Percentiles rank a stretch among this genome's conserved stretches.
Evolutionary conservation across 495 filamentous ascomycete species (phyloP).

Genomic region (Rhypophila decipiens): DNA sequence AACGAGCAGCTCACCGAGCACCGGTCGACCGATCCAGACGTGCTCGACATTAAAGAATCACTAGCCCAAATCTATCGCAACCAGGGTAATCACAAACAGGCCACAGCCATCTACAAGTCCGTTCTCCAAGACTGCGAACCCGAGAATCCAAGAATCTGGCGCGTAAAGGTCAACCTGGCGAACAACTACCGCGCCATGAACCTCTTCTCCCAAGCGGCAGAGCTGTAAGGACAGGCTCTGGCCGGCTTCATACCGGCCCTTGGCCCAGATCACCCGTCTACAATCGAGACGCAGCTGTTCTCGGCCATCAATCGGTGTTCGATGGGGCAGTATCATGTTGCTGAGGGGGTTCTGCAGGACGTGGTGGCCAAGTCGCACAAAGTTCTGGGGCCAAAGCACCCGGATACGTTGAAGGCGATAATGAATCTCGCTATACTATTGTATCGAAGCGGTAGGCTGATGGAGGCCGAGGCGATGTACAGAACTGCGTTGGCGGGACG

Average conservation of each 20-base stretch:
- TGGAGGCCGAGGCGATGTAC: neutral
- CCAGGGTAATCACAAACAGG: neutral
- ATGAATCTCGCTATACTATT: neutral
- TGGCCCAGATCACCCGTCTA: neutral
- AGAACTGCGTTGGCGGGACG: neutral
- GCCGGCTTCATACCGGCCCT: neutral
- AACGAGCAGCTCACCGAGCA: neutral
- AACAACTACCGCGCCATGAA: neutral
- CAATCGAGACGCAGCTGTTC: neutral
- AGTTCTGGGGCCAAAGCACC: neutral
- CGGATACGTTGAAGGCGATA: neutral
- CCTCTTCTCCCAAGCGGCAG: neutral
- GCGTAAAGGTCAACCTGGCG: neutral
- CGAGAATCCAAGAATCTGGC: neutral
- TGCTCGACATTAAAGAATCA: neutral
- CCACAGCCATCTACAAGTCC: neutral
- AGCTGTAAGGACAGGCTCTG: neutral
- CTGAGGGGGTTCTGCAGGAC: neutral
- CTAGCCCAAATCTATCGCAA: neutral
- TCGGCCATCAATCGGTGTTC: neutral
- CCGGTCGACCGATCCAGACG: neutral
- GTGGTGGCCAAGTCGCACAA: neutral
- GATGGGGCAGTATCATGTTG: neutral
- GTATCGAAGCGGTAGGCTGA: neutral
- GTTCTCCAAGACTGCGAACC: neutral